A percentile compares a stretch with the other conserved stretches of the same genome.
Conservation (phyloP, 257 asterid genomes). For the Nicotiana obtusifolia region DNA sequence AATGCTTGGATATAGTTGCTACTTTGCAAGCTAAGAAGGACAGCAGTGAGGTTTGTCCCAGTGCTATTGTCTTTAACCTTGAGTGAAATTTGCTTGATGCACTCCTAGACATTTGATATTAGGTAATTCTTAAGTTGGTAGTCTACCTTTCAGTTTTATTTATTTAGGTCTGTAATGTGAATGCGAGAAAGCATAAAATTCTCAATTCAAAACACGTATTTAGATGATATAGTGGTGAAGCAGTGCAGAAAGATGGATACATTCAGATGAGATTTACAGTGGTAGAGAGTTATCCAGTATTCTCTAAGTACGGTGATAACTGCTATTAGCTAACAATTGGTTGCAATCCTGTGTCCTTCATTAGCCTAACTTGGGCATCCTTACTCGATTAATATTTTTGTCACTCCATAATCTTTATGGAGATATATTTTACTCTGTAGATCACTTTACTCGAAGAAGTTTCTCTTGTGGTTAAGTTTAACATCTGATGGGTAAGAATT, state of each 20-base stretch:
- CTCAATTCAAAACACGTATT: not conserved
- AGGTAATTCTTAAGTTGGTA: not conserved
- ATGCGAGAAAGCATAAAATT: not conserved
- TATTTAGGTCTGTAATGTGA: not conserved
- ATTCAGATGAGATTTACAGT: not conserved
- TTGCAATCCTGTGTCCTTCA: not conserved
- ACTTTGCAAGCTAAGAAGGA: slow-evolving; percentile 74
- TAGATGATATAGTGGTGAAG: not conserved
- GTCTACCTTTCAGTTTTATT: not conserved
- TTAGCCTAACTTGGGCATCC: not conserved
- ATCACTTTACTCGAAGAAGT: not conserved
- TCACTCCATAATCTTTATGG: not conserved
- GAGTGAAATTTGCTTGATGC: not conserved
- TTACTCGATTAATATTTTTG: not conserved
- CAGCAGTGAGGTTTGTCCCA: slow-evolving; percentile 74
- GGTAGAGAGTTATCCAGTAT: not conserved
- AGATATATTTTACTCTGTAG: not conserved
- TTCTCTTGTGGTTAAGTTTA: not conserved
- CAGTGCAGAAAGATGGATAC: not conserved
- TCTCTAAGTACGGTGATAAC: not conserved
- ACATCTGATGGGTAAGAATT: not conserved
- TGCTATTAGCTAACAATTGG: not conserved
- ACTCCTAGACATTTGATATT: not conserved
- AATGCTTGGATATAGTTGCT: slow-evolving; percentile 76
- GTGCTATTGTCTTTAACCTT: no score